A percentile compares a stretch with the other conserved stretches of the same genome.
These are phyloP conservation scores for Adansonia madagascariensis DNA, from an alignment of 441 rosid genomes.

Conservation along the genomic window DNA sequence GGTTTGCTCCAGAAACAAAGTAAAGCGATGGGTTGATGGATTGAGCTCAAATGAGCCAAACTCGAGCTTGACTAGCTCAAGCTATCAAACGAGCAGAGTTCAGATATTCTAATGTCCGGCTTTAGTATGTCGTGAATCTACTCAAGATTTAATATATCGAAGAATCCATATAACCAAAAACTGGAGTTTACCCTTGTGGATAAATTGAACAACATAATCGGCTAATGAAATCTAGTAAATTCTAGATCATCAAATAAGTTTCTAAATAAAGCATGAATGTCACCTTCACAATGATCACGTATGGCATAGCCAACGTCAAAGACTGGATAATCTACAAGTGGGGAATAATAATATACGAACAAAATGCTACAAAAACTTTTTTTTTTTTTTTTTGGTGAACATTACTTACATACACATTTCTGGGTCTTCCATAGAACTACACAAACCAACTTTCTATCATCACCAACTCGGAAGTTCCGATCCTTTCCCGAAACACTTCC, in stretches of 20 bases:
- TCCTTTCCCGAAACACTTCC: conserved; percentile 20
- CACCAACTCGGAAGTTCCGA: background rate
- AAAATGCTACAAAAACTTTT: background rate
- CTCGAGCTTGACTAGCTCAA: too few relatives aligned
- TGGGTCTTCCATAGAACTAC: conserved; percentile 22
- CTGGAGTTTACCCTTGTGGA: background rate
- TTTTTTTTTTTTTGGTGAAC: background rate
- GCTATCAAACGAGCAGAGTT: too few relatives aligned
- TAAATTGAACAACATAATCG: background rate
- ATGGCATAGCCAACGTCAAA: background rate
- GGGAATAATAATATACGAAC: conserved; percentile 3
- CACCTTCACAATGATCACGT: background rate
- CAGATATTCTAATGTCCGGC: too few relatives aligned
- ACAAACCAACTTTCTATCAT: background rate
- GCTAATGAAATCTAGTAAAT: background rate
- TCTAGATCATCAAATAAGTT: background rate
- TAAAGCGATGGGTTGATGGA: conserved; percentile 75
- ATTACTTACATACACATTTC: conserved; percentile 32
- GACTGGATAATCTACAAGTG: background rate
- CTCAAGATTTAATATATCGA: background rate
- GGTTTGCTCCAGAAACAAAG: conserved; percentile 81
- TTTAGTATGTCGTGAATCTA: too few relatives aligned
- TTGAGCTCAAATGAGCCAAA: too few relatives aligned
- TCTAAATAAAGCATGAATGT: background rate
- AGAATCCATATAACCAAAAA: background rate